A percentile compares a stretch with the other conserved stretches of the same genome.
Evolutionary conservation across 2,329 filamentous ascomycete genomes (phyloP).

Genomic region (Daldinia sp.): DNA sequence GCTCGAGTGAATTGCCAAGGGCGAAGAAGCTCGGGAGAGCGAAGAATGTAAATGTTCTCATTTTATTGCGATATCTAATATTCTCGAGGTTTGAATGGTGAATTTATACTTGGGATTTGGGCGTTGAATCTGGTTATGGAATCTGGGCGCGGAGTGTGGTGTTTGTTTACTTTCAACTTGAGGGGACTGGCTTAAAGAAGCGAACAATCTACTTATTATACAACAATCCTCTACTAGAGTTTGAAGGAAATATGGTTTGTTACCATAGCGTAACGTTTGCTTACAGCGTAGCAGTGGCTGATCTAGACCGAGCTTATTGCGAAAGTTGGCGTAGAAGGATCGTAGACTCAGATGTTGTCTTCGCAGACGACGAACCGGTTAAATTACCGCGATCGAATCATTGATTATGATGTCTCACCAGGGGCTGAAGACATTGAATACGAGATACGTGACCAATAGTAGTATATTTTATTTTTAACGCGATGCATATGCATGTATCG

Average conservation of each 20-base stretch:
- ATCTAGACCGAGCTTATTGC: slow-evolving; percentile 19
- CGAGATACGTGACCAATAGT: neutral
- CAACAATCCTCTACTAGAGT: neutral
- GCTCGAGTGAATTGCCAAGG: slow-evolving; percentile 1
- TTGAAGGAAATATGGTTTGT: neutral
- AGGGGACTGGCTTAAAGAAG: no score
- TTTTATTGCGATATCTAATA: slow-evolving; percentile 6
- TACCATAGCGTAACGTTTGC: slow-evolving; percentile 26
- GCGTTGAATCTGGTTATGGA: neutral
- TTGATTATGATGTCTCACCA: neutral
- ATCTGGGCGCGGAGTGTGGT: neutral
- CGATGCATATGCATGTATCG: neutral
- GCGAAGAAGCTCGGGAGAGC: slow-evolving; percentile 16
- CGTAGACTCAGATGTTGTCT: neutral
- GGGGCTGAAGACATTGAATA: neutral
- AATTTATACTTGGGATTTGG: neutral
- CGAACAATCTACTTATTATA: neutral
- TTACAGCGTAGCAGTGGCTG: slow-evolving; percentile 14
- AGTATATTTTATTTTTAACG: slow-evolving; percentile 11
- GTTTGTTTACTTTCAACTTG: neutral
- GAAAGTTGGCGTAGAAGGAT: slow-evolving; percentile 1
- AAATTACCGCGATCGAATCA: slow-evolving; percentile 23
- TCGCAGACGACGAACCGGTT: slow-evolving; percentile 17
- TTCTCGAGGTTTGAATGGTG: neutral
- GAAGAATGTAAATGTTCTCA: slow-evolving; percentile 6